These are phyloP conservation scores for Aspergillus fischeri DNA, from an alignment of 2,329 filamentous ascomycete genomes.

Conservation along the genomic window DNA sequence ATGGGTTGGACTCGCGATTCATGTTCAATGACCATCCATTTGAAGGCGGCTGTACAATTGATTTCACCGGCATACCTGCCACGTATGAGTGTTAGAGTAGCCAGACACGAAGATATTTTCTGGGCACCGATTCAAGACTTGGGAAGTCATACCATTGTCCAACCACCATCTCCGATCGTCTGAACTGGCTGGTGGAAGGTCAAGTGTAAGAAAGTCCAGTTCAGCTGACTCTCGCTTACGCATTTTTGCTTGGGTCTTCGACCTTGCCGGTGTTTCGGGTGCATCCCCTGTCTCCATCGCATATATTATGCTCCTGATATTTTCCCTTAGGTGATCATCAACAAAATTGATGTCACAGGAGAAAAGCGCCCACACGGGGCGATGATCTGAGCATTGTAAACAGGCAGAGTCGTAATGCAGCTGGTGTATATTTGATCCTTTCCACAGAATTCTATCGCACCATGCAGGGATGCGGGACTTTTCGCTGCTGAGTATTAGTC, in stretches of 20 bases:
- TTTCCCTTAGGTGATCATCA: slow-evolving; percentile 68
- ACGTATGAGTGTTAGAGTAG: background rate
- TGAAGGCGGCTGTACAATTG: slow-evolving; percentile 63
- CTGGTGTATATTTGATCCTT: slow-evolving; percentile 78
- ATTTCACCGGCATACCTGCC: slow-evolving; percentile 66
- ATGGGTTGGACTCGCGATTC: slow-evolving; percentile 75
- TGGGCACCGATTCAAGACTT: background rate
- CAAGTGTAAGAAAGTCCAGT: slow-evolving; percentile 78
- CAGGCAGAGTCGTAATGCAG: slow-evolving; percentile 77
- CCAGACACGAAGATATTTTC: slow-evolving; percentile 6
- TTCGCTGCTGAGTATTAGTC: slow-evolving; percentile 56
- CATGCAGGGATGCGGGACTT: slow-evolving; percentile 94
- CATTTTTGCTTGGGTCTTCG: slow-evolving; percentile 19
- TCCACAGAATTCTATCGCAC: slow-evolving; percentile 90
- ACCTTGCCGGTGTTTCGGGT: slow-evolving; percentile 38
- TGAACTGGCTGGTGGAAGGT: slow-evolving; percentile 61
- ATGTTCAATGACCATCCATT: slow-evolving; percentile 65
- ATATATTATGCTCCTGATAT: slow-evolving; percentile 72
- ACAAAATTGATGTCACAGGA: slow-evolving; percentile 77
- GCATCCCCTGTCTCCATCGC: slow-evolving; percentile 62
- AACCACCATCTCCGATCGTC: slow-evolving; percentile 64
- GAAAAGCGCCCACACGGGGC: slow-evolving; percentile 90
- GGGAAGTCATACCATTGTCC: slow-evolving; percentile 48
- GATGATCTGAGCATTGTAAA: slow-evolving; percentile 86
- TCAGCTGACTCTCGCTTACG: slow-evolving; percentile 73